These are phyloP conservation scores for Ogataea corticis DNA, from an alignment of 805 yeast genomes.

Conservation along the genomic window DNA sequence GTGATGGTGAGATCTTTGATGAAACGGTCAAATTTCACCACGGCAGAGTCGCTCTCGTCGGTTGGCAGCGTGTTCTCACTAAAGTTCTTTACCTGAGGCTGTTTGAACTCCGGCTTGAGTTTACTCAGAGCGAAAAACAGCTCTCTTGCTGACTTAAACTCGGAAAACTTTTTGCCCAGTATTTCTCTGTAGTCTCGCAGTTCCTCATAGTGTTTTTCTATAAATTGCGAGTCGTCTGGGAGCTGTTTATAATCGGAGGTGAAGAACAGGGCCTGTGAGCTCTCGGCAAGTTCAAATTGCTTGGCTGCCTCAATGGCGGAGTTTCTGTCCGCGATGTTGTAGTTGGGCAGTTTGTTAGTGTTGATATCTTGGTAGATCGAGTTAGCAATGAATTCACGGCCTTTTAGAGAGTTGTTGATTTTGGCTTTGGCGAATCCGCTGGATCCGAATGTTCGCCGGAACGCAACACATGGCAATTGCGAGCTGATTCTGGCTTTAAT, in stretches of 20 bases:
- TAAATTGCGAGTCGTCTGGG: slow-evolving; percentile 54
- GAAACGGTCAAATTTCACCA: slow-evolving; percentile 34
- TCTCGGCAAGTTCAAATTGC: slow-evolving; percentile 20
- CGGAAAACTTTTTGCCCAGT: slow-evolving; percentile 37
- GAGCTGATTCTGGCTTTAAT: background rate
- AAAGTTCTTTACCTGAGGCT: slow-evolving; percentile 16
- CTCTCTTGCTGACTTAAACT: slow-evolving; percentile 40
- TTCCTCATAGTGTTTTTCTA: slow-evolving; percentile 50
- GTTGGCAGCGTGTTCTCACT: slow-evolving; percentile 8
- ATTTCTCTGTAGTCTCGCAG: slow-evolving; percentile 35
- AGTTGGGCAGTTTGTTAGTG: slow-evolving; percentile 19
- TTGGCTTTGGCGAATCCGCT: slow-evolving; percentile 16
- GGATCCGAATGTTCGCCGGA: slow-evolving; percentile 2
- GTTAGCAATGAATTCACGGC: slow-evolving; percentile 20
- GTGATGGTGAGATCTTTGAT: slow-evolving; percentile 44
- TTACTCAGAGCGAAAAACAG: slow-evolving; percentile 41
- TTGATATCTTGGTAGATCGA: slow-evolving; percentile 23
- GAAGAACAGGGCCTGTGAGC: slow-evolving; percentile 13
- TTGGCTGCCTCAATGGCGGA: slow-evolving; percentile 30
- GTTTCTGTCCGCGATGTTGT: slow-evolving; percentile 15
- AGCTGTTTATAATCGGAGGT: slow-evolving; percentile 43
- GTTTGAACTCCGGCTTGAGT: slow-evolving; percentile 25
- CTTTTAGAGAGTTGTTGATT: slow-evolving; percentile 17
- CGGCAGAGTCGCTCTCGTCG: slow-evolving; percentile 9
- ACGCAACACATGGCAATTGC: background rate